Conservation (phyloP, 2,329 filamentous ascomycete species). For the Fusarium protoensiforme region DNA sequence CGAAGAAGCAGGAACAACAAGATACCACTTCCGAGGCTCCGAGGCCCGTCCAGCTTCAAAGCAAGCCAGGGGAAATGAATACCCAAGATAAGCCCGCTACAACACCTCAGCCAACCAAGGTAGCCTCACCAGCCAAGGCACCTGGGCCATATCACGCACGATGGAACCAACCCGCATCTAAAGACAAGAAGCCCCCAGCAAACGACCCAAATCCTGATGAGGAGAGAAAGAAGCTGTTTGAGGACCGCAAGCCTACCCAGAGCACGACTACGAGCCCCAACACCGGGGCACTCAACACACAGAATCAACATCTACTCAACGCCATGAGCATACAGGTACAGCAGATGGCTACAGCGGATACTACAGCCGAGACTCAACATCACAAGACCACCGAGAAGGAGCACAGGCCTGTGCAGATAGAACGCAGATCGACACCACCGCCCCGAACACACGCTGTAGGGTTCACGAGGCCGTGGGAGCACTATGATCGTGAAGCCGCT, state of each 20-base stretch:
- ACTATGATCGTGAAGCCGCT: background rate
- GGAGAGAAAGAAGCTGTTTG: background rate
- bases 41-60: background rate
- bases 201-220: background rate
- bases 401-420: background rate
- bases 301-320: background rate
- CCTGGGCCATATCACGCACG: background rate
- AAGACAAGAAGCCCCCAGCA: background rate
- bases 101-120: background rate
- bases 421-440: background rate
- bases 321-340: background rate
- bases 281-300: background rate
- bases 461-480: background rate
- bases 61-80: background rate
- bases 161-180: background rate
- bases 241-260: background rate
- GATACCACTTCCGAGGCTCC: background rate
- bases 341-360: background rate
- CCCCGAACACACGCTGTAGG: background rate
- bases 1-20: background rate
- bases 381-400: background rate
- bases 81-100: background rate
- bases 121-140: background rate
- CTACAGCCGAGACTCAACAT: background rate
- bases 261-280: background rate